Base-by-base conservation (phyloP, 2,329 filamentous ascomycete species). In the Ophiostoma sp. region DNA sequence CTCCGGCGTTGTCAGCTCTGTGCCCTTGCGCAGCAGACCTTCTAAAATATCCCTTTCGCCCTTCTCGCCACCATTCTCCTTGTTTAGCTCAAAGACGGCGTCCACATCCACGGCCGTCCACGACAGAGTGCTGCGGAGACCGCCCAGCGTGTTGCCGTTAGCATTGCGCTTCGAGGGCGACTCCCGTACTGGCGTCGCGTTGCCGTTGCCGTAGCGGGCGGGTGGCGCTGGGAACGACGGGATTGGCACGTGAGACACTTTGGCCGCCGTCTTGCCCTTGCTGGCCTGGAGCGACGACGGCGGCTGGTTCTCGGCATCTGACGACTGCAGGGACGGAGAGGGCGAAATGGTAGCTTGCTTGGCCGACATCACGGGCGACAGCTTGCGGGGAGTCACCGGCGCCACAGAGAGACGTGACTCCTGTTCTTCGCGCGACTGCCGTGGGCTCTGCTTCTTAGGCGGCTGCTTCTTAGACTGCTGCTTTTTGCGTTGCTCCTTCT, bases 31-130 rank as follows among this genome's bases (percentile, higher is more conserved):
- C 20, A 89, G 77, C 35, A 87, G 80, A 11, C 80, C 79, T 23
- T 84, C 82, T 31, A 68, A 62, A 3, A 72, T 41, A 17, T 68
- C 39, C 1, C 68, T 15, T 80, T 75, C 17, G 79, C 78, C 44
- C 17, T 60, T 52, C 54, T 71, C 69, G 13, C 82, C 80, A 7
- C 71, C 71, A 15, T 35, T 41, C 35, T 65, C 35, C 62, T 36
- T 65, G 20, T 39, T 27, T 1, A 80, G 80, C 2, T 80, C 77
- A 77, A 95, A 89, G 1, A 95, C 81, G 1, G 85, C 81, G 39
- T 97, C 94, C 3, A 97, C 83, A 75, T 97, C 92, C 2, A 90
- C 84, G 0, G 90, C 83, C 4, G 84, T 85, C 94, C 94, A 98
- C 0, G 88, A 81, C 8, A 81, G 80, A 2, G 82, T 85, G 74